A percentile compares a stretch with the other conserved stretches of the same genome.
Evolutionary conservation across 1,284 basidiomycete genomes (phyloP).

Genomic region (Pterulicium gracile): DNA sequence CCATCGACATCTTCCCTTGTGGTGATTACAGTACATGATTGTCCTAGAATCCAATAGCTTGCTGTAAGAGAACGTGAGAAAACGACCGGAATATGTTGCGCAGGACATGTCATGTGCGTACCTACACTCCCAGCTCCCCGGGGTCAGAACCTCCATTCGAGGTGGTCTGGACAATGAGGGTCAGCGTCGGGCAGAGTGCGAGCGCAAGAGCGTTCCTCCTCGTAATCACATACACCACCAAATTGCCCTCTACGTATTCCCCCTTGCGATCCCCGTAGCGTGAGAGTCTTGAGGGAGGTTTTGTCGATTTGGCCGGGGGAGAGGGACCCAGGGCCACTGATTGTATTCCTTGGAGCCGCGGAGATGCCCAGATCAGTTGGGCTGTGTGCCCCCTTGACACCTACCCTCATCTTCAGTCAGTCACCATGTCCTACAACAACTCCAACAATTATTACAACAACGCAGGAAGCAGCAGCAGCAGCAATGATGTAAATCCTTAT

Average conservation of each 20-base stretch:
- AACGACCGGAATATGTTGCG: no score
- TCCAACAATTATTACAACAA: constrained; percentile 38
- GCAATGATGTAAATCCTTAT: constrained; percentile 62
- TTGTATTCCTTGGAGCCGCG: not conserved
- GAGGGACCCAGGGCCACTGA: not conserved
- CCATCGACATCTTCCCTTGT: no score
- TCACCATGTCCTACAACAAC: constrained; percentile 32
- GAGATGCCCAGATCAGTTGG: not conserved
- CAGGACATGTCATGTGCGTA: no score
- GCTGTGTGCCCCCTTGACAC: not conserved
- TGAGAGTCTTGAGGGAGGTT: constrained; percentile 5
- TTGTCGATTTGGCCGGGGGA: not conserved
- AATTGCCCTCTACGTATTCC: not conserved
- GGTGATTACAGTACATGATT: no score
- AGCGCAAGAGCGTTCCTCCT: no score
- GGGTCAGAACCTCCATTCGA: no score
- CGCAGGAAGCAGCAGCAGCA: constrained; percentile 30
- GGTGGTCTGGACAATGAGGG: no score
- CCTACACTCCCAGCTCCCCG: no score
- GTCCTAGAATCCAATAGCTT: no score
- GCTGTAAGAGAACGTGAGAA: no score
- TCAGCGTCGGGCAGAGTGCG: no score
- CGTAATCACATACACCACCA: no score
- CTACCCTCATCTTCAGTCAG: not conserved
- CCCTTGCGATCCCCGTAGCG: constrained; percentile 6